These are phyloP conservation scores for Ogataea kodamae DNA, from an alignment of 805 yeast species.

Conservation along the genomic window DNA sequence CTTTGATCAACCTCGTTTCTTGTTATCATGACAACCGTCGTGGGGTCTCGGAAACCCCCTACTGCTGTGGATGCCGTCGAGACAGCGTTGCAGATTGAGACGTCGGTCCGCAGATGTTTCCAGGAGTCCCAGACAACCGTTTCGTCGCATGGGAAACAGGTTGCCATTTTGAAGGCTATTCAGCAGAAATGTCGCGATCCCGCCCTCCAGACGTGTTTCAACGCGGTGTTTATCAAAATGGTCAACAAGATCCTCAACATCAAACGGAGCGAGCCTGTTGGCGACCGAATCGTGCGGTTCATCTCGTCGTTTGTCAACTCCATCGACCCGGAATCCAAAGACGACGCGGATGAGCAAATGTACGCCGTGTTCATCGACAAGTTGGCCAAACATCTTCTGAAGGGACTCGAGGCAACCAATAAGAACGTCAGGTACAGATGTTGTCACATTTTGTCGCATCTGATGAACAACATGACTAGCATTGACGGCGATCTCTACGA, in stretches of 20 bases:
- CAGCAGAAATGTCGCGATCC: constrained; percentile 53
- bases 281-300: constrained; percentile 73
- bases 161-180: constrained; percentile 56
- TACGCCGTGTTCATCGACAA: constrained; percentile 54
- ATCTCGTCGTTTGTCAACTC: constrained; percentile 55
- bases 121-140: constrained; percentile 74
- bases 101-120: constrained; percentile 62
- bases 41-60: no score
- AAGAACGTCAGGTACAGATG: constrained; percentile 76
- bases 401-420: constrained; percentile 76
- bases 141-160: constrained; percentile 75
- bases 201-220: constrained; percentile 56
- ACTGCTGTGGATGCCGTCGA: no score
- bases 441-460: constrained; percentile 67
- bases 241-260: constrained; percentile 63
- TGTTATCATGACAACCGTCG: no score
- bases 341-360: constrained; percentile 31
- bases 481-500: constrained; percentile 71
- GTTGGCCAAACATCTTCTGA: constrained; percentile 62
- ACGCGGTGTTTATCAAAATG: constrained; percentile 53
- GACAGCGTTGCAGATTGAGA: constrained; percentile 39
- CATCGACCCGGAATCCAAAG: constrained; percentile 37
- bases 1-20: no score
- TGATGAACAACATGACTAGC: constrained; percentile 70
- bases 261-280: constrained; percentile 66